Conservation (phyloP, 2,329 filamentous ascomycete species). For the Volutella citrinella region DNA sequence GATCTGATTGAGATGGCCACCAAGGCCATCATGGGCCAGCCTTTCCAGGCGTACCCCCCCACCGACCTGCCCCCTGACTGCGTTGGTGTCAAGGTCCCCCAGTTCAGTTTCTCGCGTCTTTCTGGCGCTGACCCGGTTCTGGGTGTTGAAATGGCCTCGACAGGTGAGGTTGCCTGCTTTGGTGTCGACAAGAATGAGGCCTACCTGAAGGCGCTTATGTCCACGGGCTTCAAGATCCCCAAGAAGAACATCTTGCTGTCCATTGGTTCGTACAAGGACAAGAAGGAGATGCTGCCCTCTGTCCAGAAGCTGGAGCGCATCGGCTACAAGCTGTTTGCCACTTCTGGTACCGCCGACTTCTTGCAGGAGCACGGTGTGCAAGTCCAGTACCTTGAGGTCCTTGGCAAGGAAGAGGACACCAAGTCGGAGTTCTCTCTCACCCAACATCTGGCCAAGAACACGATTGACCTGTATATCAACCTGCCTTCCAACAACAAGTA, state of each 20-base stretch:
- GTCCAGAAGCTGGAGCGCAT: constrained; percentile 85
- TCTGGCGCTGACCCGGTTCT: constrained; percentile 94
- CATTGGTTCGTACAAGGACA: constrained; percentile 96
- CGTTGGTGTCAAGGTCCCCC: constrained; percentile 95
- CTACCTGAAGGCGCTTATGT: constrained; percentile 92
- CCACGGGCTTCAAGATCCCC: constrained; percentile 93
- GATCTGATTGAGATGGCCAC: constrained; percentile 98
- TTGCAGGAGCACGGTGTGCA: constrained; percentile 87
- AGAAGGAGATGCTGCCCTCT: constrained; percentile 93
- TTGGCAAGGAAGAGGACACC: constrained; percentile 77
- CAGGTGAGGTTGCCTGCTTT: constrained; percentile 96
- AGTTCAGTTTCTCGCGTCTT: constrained; percentile 97
- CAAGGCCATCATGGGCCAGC: constrained; percentile 87
- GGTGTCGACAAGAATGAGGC: constrained; percentile 95
- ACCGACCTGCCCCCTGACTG: constrained; percentile 74
- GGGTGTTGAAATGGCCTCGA: constrained; percentile 98
- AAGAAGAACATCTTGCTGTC: constrained; percentile 95
- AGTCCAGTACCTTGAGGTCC: constrained; percentile 89
- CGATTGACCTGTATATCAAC: constrained; percentile 99
- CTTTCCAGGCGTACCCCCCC: constrained; percentile 78
- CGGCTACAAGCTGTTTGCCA: constrained; percentile 94
- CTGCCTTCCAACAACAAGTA: constrained; percentile 98
- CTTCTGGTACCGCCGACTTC: constrained; percentile 94
- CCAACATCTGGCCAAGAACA: constrained; percentile 94
- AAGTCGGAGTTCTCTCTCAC: constrained; percentile 96